Base-by-base conservation (phyloP, 1,284 basidiomycete species). In the Irpex sp. region DNA sequence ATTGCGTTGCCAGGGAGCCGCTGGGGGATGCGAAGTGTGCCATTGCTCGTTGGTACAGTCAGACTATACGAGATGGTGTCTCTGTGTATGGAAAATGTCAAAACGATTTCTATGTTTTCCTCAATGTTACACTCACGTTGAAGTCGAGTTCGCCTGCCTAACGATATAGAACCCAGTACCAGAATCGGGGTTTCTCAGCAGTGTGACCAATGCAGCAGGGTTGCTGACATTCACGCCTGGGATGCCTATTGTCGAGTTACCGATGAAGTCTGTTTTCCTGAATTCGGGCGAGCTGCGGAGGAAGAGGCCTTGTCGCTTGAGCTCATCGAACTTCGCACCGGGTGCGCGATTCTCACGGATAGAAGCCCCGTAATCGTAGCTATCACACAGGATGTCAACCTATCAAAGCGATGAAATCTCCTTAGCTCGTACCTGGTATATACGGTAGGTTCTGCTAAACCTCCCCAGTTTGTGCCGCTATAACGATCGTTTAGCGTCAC, bases 391-490 rank as follows among this genome's bases (percentile, higher is more conserved):
- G 49, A n/a, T 3, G 49, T 42, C 22, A 38, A 67, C n/a, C 4
- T 59, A 65, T 9, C 11, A 20, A 20, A 9, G 1, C 11, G 54
- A 65, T 6, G 6, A 45, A 69, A 45, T 44, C 9, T 44, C 54
- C 54, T 56, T 44, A 32, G 54, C 66, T 24, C 78, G 73, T 74
- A 84, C 85, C 79, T 80, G 0, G 78, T 92, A 78, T 93, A 92
- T 42, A 88, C 89, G 3, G 87, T 86, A 0, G 86, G 93, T 82
- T 90, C 93, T 3, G 94, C 89, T 65, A 95, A 84, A 9, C 85
- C 92, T 67, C 93, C 94, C 94, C 94, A 95, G 6, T 90, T 93
- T 0, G 94, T 95, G 54, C 94, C 94, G 18, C 93, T 94, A 70
- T 32, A 32, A 6, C 9, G 24, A 42, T 56, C n/a, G 13, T 58